These are phyloP conservation scores for Colletotrichum godetiae DNA, from an alignment of 2,329 filamentous ascomycete species.

Conservation along the genomic window DNA sequence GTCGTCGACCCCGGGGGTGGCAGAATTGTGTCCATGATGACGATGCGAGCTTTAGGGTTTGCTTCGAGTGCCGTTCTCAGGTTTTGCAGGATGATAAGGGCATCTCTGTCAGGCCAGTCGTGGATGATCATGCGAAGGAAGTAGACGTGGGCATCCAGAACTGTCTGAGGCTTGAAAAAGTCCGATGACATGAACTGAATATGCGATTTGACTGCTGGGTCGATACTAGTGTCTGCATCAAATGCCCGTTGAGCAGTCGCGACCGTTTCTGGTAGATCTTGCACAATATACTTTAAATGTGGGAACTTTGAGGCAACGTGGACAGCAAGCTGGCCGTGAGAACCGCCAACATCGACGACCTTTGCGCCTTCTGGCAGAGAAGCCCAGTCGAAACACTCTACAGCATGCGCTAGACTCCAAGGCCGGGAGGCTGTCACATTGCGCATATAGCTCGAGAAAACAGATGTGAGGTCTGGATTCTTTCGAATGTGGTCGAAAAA, in stretches of 20 bases:
- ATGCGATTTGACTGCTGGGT: constrained; percentile 39
- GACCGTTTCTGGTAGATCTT: constrained; percentile 22
- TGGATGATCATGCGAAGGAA: constrained; percentile 65
- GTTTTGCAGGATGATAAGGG: constrained; percentile 50
- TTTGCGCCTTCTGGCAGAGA: constrained; percentile 17
- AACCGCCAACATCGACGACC: constrained; percentile 30
- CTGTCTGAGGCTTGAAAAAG: constrained; percentile 51
- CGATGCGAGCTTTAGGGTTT: background rate
- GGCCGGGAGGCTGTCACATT: constrained; percentile 44
- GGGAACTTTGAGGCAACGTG: constrained; percentile 20
- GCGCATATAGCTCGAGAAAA: constrained; percentile 48
- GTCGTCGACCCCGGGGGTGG: constrained; percentile 50
- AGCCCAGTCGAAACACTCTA: constrained; percentile 34
- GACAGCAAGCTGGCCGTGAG: constrained; percentile 17
- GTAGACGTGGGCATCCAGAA: constrained; percentile 58
- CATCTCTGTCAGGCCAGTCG: constrained; percentile 62
- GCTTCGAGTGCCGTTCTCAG: constrained; percentile 52
- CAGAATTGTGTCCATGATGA: constrained; percentile 43
- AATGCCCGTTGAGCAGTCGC: background rate
- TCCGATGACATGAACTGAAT: constrained; percentile 50
- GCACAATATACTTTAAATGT: constrained; percentile 15
- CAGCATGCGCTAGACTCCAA: constrained; percentile 43
- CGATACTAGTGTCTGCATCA: background rate
- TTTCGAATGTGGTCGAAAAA: constrained; percentile 47
- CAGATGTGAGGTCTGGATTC: constrained; percentile 36